Evolutionary conservation across 2,329 filamentous ascomycete genomes (phyloP), one percentile per base, ranked within the genome.

Genomic region (Cordyceps militaris): DNA sequence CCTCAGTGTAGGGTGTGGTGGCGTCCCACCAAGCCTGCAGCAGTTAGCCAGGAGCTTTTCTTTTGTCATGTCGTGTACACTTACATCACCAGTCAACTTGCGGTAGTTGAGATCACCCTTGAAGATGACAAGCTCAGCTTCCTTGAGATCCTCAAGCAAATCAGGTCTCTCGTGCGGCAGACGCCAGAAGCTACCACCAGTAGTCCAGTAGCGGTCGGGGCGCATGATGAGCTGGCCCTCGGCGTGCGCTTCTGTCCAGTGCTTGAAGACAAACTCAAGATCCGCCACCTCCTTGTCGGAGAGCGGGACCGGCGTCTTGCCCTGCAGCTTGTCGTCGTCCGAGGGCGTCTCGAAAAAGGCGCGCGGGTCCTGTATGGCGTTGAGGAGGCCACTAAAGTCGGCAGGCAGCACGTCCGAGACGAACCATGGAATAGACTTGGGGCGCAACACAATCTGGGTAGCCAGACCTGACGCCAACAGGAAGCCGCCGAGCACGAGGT

Each of bases 71-170:
- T 16, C 4, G 3, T 46, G 8, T 24, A 5, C 21, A 77, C 87
- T 76, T 75, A 93, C 91, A 78, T 99, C 94, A 50, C 84, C 88
- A 30, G 88, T 91, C 63, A 99, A 73, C 73, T 99, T 99, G 61
- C 94, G 81, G 73, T 97, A 99, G 75, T 99, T 99, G 64, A 99
- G 71, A 69, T 99, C 94, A 3, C 94, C 94, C 78, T 99, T 99
- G 79, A 97, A 97, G 57, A 99, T 85, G 13, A 96, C 90, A 19
- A 99, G 78, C 70, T 96, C 89, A 63, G 88, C 89, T 61, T 84
- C 75, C 76, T 91, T 87, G 57, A 99, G 74, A 67, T 97, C 93
- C 7, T 89, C 80, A 54, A 84, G 80, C 13, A 99, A 74, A 28
- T 81, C 79, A 3, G 83, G 81, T 1, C 85, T 89, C 24, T 83